Evolutionary conservation across 805 yeast genomes (phyloP).

Genomic region (Kregervanrija delftensis): DNA sequence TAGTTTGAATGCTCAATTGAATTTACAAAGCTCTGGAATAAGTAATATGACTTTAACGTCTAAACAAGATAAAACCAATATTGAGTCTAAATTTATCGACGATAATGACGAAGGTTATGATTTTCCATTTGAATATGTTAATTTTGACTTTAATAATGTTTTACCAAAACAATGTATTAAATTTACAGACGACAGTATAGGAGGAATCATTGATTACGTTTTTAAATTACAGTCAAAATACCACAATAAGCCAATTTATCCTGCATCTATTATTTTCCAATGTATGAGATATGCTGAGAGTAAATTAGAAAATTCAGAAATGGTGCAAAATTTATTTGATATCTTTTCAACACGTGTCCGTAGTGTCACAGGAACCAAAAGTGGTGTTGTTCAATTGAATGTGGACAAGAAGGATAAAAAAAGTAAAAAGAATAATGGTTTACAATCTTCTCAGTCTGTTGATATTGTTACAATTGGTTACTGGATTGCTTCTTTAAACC

Average conservation of each 20-base stretch:
- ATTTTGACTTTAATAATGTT: conserved; percentile 51
- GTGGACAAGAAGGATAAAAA: conserved; percentile 15
- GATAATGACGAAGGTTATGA: conserved; percentile 30
- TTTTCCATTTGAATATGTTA: conserved; percentile 24
- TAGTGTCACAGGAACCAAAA: conserved; percentile 50
- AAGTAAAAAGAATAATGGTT: conserved; percentile 9
- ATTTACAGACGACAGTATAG: conserved; percentile 53
- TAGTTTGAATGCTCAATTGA: conserved; percentile 5
- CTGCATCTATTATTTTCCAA: conserved; percentile 67
- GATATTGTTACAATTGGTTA: conserved; percentile 72
- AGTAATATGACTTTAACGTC: neutral
- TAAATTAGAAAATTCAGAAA: conserved; percentile 45
- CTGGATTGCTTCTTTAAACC: conserved; percentile 80
- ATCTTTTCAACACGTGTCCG: conserved; percentile 57
- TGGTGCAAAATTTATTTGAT: conserved; percentile 53
- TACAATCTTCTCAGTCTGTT: conserved; percentile 20
- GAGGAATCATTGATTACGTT: conserved; percentile 40
- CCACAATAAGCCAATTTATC: conserved; percentile 46
- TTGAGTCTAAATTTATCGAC: conserved; percentile 24
- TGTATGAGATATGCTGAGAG: conserved; percentile 62
- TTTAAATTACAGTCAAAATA: conserved; percentile 37
- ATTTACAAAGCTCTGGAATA: conserved; percentile 32
- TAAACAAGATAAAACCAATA: conserved; percentile 12
- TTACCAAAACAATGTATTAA: conserved; percentile 53
- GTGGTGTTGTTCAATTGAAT: conserved; percentile 41